phyloP scores from a whole-genome alignment of 768 basidiomycete genomes.

The Coprinopsis marcescibilis region DNA sequence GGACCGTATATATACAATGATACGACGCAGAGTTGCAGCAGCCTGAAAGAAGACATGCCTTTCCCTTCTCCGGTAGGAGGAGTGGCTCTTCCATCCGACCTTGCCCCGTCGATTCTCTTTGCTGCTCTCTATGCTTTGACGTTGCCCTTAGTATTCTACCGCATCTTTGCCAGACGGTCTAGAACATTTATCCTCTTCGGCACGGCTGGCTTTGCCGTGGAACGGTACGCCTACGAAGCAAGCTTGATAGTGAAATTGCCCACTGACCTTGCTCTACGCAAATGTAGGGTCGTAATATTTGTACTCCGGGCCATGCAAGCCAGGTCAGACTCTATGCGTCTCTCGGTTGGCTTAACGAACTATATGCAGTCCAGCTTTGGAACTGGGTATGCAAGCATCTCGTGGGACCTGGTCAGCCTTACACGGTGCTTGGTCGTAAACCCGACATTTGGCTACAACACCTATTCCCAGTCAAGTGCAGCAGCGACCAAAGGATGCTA shows the following conservation, averaged over 20 bases:
- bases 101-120: slow-evolving; percentile 32
- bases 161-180: slow-evolving; percentile 22
- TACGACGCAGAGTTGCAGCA: not conserved
- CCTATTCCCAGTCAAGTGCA: not conserved
- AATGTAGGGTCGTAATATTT: not conserved
- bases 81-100: slow-evolving; percentile 24
- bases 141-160: slow-evolving; percentile 24
- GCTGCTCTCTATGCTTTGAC: slow-evolving; percentile 26
- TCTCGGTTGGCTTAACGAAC: slow-evolving; percentile 10
- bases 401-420: slow-evolving; percentile 18
- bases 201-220: slow-evolving; percentile 22
- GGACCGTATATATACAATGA: not conserved
- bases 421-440: slow-evolving; percentile 2
- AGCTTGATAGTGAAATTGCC: not conserved
- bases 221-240: slow-evolving; percentile 20
- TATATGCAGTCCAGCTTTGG: slow-evolving; percentile 26
- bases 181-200: slow-evolving; percentile 27
- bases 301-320: not conserved
- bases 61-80: slow-evolving; percentile 35
- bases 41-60: not conserved
- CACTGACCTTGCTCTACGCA: not conserved
- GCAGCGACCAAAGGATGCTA: not conserved
- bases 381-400: slow-evolving; percentile 27
- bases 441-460: slow-evolving; percentile 4
- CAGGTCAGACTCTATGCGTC: not conserved